Base-by-base conservation (phyloP, 495 filamentous ascomycete genomes). In the Aspergillus sparsus region DNA sequence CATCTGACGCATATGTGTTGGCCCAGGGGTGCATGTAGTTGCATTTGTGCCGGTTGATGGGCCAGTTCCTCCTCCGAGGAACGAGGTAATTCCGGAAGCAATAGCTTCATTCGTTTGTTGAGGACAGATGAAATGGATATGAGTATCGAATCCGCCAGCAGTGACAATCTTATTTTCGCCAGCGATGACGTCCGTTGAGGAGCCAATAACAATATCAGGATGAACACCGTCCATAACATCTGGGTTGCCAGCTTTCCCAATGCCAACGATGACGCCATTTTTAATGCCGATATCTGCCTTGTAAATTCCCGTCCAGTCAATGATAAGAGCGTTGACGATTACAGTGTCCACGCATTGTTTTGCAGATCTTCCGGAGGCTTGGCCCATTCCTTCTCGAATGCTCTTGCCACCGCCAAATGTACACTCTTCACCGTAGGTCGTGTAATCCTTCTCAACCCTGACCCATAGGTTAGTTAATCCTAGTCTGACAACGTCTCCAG, bases 231-330 rank as follows among this genome's bases (percentile, higher is more conserved):
- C 87, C 95, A 98, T 98, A 37, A 96, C 83, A 76, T 98, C 95
- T 3, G 94, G 94, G 66, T 98, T 98, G 13, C 94, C 94, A 13
- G 93, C 91, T 74, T 98, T 98, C 36, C 94, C 94, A 65, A 98
- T 95, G 2, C 88, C 94, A 44, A 86, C 87, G 71, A 98, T 97
- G 6, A 89, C 57, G 1, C 94, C 93, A 57, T 93, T 74, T 69
- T 93, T 96, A 66, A 98, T 87, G 36, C 95, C 94, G 71, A 98
- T 94, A 73, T 98, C 94, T 5, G 93, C 93, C 78, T 98, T 98
- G 80, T 89, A 94, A 64, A 98, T 97, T 44, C 94, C 94, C 13
- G 83, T 87, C 82, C 87, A 94, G 70, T 98, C 95, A 13, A 98
- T 82, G 32, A 98, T 85, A 64, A 98, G 72, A 10, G 95, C 95